Conservation (phyloP, 805 yeast genomes). For the Pichia nanzhaoensis region DNA sequence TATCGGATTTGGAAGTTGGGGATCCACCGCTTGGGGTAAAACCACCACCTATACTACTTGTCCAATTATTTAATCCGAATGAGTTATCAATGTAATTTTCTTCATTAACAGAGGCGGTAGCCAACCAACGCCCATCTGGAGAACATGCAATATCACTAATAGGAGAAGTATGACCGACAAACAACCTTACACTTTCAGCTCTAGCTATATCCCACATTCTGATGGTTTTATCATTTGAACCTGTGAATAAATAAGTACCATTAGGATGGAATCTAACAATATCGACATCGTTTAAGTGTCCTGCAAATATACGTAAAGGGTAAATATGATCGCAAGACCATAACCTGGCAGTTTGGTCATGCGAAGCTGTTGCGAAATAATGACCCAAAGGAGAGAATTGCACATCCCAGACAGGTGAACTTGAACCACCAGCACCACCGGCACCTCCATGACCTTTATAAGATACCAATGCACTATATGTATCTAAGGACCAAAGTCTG, state of each 20-base stretch:
- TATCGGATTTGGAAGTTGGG: not conserved
- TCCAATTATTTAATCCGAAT: slow-evolving; percentile 11
- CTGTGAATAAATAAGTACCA: slow-evolving; percentile 89
- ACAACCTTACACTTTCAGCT: slow-evolving; percentile 86
- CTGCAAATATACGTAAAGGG: slow-evolving; percentile 93
- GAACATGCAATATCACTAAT: slow-evolving; percentile 80
- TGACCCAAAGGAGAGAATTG: slow-evolving; percentile 92
- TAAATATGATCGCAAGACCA: slow-evolving; percentile 99
- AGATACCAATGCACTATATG: slow-evolving; percentile 82
- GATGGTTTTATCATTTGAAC: slow-evolving; percentile 90
- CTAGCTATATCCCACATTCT: slow-evolving; percentile 96
- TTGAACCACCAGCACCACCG: slow-evolving; percentile 23
- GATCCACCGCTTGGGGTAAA: slow-evolving; percentile 11
- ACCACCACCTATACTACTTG: slow-evolving; percentile 10
- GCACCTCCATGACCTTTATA: slow-evolving; percentile 71
- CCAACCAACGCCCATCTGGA: slow-evolving; percentile 96
- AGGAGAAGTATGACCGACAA: slow-evolving; percentile 90
- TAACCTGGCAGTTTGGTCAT: slow-evolving; percentile 93
- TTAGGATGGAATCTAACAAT: slow-evolving; percentile 94
- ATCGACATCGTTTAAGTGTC: slow-evolving; percentile 94
- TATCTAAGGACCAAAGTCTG: slow-evolving; percentile 89
- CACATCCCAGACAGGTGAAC: slow-evolving; percentile 97
- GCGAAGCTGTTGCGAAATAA: slow-evolving; percentile 96
- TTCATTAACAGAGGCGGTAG: slow-evolving; percentile 43
- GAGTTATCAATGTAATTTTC: slow-evolving; percentile 11